phyloP scores from a whole-genome alignment of 768 basidiomycete genomes.

The Leucocoprinus birnbaumii region DNA sequence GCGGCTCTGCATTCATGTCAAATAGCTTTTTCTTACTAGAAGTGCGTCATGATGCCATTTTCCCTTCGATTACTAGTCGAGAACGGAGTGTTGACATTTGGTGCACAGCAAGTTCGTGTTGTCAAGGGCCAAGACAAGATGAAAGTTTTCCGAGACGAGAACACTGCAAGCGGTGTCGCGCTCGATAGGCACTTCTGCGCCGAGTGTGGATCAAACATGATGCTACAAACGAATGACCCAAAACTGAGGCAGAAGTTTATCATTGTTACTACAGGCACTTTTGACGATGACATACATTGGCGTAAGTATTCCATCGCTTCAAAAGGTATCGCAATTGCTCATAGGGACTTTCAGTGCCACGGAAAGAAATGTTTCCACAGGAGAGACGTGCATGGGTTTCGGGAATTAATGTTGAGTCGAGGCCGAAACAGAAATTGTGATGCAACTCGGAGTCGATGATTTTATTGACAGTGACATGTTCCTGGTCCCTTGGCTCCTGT shows the following conservation, averaged over 20 bases:
- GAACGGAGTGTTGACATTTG: neutral
- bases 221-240: slow-evolving; percentile 18
- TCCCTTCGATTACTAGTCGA: neutral
- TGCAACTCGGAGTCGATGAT: too few relatives aligned
- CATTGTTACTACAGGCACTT: slow-evolving; percentile 26
- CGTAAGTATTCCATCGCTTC: slow-evolving; percentile 8
- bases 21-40: slow-evolving; percentile 31
- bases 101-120: slow-evolving; percentile 23
- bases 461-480: too few relatives aligned
- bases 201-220: slow-evolving; percentile 34
- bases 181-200: slow-evolving; percentile 31
- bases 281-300: slow-evolving; percentile 29
- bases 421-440: neutral
- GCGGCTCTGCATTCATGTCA: slow-evolving; percentile 39
- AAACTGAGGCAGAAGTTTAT: slow-evolving; percentile 17
- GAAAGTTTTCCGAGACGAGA: slow-evolving; percentile 22
- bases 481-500: too few relatives aligned
- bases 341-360: slow-evolving; percentile 23
- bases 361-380: slow-evolving; percentile 23
- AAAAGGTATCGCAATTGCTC: neutral
- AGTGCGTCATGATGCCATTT: slow-evolving; percentile 20
- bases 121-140: slow-evolving; percentile 26
- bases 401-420: neutral
- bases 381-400: slow-evolving; percentile 18
- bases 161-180: slow-evolving; percentile 27